Conservation (phyloP, 805 yeast species). For the Candida xyloterini region DNA sequence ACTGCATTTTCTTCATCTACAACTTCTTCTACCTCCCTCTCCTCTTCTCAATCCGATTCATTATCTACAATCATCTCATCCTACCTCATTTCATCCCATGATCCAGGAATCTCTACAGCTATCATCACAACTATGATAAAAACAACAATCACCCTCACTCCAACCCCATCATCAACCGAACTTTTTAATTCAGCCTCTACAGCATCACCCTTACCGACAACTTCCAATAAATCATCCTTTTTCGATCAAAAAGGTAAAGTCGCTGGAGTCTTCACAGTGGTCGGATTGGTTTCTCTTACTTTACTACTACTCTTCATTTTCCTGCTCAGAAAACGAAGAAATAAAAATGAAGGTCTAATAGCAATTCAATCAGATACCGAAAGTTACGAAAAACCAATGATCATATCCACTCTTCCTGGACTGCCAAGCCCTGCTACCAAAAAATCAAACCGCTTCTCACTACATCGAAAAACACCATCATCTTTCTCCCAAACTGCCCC, state of each 20-base stretch:
- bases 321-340: slow-evolving; percentile 27
- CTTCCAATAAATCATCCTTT: slow-evolving; percentile 37
- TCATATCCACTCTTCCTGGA: slow-evolving; percentile 11
- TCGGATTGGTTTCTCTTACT: slow-evolving; percentile 58
- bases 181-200: not conserved
- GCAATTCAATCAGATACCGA: slow-evolving; percentile 24
- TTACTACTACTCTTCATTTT: slow-evolving; percentile 43
- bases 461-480: not conserved
- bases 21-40: slow-evolving; percentile 9
- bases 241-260: slow-evolving; percentile 73
- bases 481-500: slow-evolving; percentile 2
- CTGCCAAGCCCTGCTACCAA: slow-evolving; percentile 2
- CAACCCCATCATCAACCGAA: slow-evolving; percentile 6
- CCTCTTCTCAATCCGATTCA: slow-evolving; percentile 12
- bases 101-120: slow-evolving; percentile 20
- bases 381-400: slow-evolving; percentile 20
- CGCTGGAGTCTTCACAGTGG: slow-evolving; percentile 81
- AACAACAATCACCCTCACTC: slow-evolving; percentile 17
- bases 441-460: slow-evolving; percentile 8
- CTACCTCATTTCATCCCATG: slow-evolving; percentile 12
- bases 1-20: slow-evolving; percentile 13
- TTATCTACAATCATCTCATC: slow-evolving; percentile 1
- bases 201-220: slow-evolving; percentile 1
- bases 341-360: slow-evolving; percentile 4
- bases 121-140: slow-evolving; percentile 22